Base-by-base conservation (phyloP, 495 filamentous ascomycete species). In the Aspergillus cavernicola region DNA sequence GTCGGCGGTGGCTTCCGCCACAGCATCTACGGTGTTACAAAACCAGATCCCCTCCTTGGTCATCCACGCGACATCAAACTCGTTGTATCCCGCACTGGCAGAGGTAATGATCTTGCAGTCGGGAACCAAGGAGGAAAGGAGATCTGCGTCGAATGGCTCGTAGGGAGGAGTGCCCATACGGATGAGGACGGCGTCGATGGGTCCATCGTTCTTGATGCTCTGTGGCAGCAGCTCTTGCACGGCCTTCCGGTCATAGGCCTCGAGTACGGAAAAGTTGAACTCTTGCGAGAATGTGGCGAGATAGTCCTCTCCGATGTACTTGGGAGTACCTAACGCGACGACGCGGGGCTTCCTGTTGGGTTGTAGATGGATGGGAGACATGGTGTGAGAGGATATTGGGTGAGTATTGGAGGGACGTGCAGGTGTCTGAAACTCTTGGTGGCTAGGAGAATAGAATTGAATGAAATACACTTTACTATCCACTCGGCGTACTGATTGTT, bases 1-100 rank as follows among this genome's bases (percentile, higher is more conserved):
- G 61, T 89, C 87, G 28, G 87, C 85, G 0, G 85, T 89, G 11
- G 86, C 82, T 51, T 87, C 87, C 51, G 88, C 79, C 15, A 88
- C 85, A 2, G 84, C 82, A 3, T 76, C 77, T 22, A 84, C 85
- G 5, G 79, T 78, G 66, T 92, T 89, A 40, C 82, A 85, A 31
- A 90, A 67, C 52, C 54, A 61, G 33, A 73, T 66, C 0, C 59
- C 61, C 18, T 67, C 15, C 22, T 31, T 8, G 10, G 38, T 22
- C 13, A 9, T 41, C 1, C 60, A 53, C 5, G 49, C 48, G 10
- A 54, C 60, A 10, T 63, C 60, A 58, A 55, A 63, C 37, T 60
- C 59, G 31, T 63, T 57, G 8, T 66, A 60, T 54, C 60, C 56
- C 24, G 24, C 24, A 9, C 24, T 28, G 4, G 65, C 63, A 15